A percentile compares a stretch with the other conserved stretches of the same genome.
Conservation (phyloP, 1,284 basidiomycete genomes). For the Sporisorium sorghi region DNA sequence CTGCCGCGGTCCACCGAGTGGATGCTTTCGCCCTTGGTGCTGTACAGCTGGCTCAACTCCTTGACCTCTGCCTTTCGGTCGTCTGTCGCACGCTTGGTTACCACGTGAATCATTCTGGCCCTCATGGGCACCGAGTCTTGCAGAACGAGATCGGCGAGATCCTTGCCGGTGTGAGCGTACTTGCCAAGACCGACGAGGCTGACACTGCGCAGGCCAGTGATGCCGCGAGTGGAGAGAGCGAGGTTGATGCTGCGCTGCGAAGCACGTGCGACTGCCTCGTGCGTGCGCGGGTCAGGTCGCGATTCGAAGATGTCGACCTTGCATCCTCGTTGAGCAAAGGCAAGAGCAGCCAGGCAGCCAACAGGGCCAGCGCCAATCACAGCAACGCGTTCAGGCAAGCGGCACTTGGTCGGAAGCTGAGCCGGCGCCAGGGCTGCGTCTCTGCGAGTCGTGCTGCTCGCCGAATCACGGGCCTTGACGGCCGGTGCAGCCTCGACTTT, state of each 20-base stretch:
- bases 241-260: slow-evolving; percentile 87
- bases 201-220: slow-evolving; percentile 84
- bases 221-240: slow-evolving; percentile 91
- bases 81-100: slow-evolving; percentile 13
- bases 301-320: slow-evolving; percentile 88
- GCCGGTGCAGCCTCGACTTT: slow-evolving; percentile 3
- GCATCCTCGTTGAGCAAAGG: slow-evolving; percentile 89
- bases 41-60: slow-evolving; percentile 77
- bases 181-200: slow-evolving; percentile 31
- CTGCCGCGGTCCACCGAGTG: slow-evolving; percentile 90
- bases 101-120: slow-evolving; percentile 91
- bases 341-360: slow-evolving; percentile 88
- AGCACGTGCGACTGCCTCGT: slow-evolving; percentile 36
- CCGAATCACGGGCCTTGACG: neutral
- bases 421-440: slow-evolving; percentile 4
- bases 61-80: slow-evolving; percentile 40
- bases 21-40: slow-evolving; percentile 88
- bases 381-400: slow-evolving; percentile 64
- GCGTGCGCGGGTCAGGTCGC: slow-evolving; percentile 74
- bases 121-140: slow-evolving; percentile 89
- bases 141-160: slow-evolving; percentile 80
- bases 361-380: slow-evolving; percentile 89
- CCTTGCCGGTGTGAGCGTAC: slow-evolving; percentile 47
- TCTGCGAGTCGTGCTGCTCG: neutral
- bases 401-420: slow-evolving; percentile 19